Conservation (phyloP, 2,329 filamentous ascomycete genomes). For the Cercospora citrullina region DNA sequence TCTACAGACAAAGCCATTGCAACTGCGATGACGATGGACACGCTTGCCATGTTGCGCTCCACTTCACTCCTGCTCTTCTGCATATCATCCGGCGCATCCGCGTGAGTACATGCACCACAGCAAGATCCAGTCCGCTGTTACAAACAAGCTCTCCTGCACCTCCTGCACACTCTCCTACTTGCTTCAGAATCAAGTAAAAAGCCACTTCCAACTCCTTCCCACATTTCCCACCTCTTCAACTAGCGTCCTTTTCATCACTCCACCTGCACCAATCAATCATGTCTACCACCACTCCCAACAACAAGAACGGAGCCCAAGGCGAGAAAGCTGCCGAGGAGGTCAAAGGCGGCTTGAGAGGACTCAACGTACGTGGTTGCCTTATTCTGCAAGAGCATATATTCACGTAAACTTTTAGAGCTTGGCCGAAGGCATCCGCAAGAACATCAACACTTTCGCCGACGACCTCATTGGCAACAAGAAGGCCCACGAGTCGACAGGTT, state of each 20-base stretch:
- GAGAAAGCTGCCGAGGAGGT: slow-evolving; percentile 31
- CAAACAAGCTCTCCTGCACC: slow-evolving; percentile 1
- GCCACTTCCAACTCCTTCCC: not conserved
- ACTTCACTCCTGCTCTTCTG: not conserved
- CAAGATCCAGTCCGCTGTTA: not conserved
- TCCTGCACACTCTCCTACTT: not conserved
- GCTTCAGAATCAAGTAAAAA: not conserved
- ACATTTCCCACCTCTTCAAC: not conserved
- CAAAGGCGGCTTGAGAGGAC: slow-evolving; percentile 31
- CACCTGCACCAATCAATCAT: slow-evolving; percentile 13
- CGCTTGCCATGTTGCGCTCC: not conserved
- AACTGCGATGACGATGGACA: not conserved
- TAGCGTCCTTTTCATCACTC: not conserved
- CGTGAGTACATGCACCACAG: not conserved
- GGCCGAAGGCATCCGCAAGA: slow-evolving; percentile 32
- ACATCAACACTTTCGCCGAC: slow-evolving; percentile 36
- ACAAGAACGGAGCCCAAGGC: slow-evolving; percentile 21
- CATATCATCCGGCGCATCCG: not conserved
- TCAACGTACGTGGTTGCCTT: slow-evolving; percentile 21
- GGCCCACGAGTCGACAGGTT: slow-evolving; percentile 23
- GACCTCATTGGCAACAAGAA: slow-evolving; percentile 27
- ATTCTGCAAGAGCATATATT: not conserved
- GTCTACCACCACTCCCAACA: slow-evolving; percentile 1
- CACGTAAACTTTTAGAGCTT: slow-evolving; percentile 22
- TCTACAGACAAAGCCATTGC: not conserved